A percentile compares a stretch with the other conserved stretches of the same genome.
Evolutionary conservation across 192 early-diverging fungal species (phyloP).

Genomic region (Endogone sp.): DNA sequence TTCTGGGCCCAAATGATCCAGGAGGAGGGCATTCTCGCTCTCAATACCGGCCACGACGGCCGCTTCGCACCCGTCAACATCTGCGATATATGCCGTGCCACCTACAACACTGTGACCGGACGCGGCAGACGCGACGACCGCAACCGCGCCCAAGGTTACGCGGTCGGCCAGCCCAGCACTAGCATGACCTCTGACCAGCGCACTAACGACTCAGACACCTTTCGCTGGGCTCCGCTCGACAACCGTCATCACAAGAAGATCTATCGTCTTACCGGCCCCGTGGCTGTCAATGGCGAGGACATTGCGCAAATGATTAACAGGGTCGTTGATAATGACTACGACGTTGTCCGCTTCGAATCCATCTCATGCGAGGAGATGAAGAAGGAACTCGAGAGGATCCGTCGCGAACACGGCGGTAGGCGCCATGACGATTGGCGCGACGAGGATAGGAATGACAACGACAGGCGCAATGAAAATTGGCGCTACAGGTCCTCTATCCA

Average conservation of each 20-base stretch:
- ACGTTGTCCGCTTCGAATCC: not conserved
- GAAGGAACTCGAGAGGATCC: not conserved
- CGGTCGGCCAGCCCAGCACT: too few relatives aligned
- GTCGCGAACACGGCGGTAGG: not conserved
- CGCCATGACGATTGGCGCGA: not conserved
- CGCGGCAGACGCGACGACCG: not conserved
- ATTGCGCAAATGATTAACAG: not conserved
- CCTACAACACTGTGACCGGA: not conserved
- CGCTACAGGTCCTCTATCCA: too few relatives aligned
- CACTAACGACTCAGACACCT: not conserved
- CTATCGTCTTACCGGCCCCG: not conserved
- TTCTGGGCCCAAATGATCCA: constrained; percentile 11
- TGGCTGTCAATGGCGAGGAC: not conserved
- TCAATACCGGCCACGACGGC: constrained; percentile 9
- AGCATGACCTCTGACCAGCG: not conserved
- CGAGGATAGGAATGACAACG: not conserved
- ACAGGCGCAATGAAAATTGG: too few relatives aligned
- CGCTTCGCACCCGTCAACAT: constrained; percentile 11
- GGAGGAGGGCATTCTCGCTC: constrained; percentile 1
- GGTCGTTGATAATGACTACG: not conserved
- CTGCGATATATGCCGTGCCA: constrained; percentile 1
- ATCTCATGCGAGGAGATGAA: not conserved
- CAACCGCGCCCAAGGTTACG: too few relatives aligned
- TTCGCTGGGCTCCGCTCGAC: not conserved
- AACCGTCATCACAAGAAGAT: not conserved